Base-by-base conservation (phyloP, 345 rosid species). In the Geranium brycei region DNA sequence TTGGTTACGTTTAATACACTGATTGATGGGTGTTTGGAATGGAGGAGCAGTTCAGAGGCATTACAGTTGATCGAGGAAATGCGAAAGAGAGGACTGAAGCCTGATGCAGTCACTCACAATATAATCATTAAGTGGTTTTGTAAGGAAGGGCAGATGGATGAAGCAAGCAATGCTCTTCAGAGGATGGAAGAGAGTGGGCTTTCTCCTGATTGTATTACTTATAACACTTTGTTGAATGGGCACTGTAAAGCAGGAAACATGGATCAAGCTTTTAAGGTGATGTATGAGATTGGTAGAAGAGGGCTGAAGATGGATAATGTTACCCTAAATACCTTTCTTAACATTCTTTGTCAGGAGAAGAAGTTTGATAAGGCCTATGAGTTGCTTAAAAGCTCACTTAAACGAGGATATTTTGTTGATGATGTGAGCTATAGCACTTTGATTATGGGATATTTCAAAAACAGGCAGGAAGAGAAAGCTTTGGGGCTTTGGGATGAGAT, bases 381-480 rank as follows among this genome's bases (percentile, higher is more conserved):
- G 15, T 75, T 86, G 69, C 84, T 92, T 32, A 59, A 63, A 31
- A 82, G 67, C 73, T 89, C 96, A 15, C 57, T 64, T 47, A 83
- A 72, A 71, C 73, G 83, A 16, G 96, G 96, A 17, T 92, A 86
- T 78, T 77, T 78, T 63, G 77, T 86, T 57, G 88, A 89, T 72
- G 95, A 82, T 80, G 83, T 85, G 60, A 89, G 88, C 64, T 87
- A 87, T 68, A 91, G 88, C 17, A 92, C 93, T 58, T 55, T 92
- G 70, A 84, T 92, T 56, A 71, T 56, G 0, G 95, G 96, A 58
- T 86, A 75, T 70, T 87, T 85, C 56, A 86, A 76, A 75, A 79
- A 74, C 74, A 83, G 75, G 62, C 77, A 74, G 61, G 63, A 60
- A 5, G 83, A 70, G 59, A 72, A 58, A 56, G 95, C 89, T 57